Conservation (phyloP, 1,139 yeast genomes). For the Debaryomycetaceae sp. region DNA sequence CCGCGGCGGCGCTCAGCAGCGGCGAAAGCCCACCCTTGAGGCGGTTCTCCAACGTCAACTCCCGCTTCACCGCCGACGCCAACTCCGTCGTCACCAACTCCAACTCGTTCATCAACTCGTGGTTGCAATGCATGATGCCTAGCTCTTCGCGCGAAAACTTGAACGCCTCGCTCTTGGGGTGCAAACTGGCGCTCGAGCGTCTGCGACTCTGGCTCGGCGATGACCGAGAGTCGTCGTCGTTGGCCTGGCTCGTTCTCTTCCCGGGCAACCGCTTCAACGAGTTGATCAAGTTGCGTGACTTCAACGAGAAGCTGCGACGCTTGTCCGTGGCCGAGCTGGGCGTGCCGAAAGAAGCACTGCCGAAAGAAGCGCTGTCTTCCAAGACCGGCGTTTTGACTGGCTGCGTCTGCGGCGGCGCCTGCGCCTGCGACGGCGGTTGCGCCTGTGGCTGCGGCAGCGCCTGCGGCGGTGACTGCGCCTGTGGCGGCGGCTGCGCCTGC, state of each 20-base stretch:
- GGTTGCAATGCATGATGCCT: conserved; percentile 57
- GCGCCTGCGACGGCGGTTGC: background rate
- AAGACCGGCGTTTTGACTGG: conserved; percentile 7
- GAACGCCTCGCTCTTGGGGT: conserved; percentile 11
- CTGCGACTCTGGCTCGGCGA: too few species aligned
- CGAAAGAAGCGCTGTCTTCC: conserved; percentile 6
- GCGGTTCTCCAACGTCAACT: conserved; percentile 50
- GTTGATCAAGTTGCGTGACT: conserved; percentile 7
- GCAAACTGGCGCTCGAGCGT: conserved; percentile 5
- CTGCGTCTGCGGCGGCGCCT: background rate
- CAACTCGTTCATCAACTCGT: conserved; percentile 55
- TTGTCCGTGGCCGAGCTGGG: conserved; percentile 3
- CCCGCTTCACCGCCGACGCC: conserved; percentile 67
- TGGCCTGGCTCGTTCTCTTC: conserved; percentile 1
- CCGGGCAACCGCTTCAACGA: conserved; percentile 7
- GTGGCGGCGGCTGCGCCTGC: background rate
- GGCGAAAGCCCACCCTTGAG: conserved; percentile 19
- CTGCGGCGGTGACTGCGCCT: background rate
- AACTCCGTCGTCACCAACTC: conserved; percentile 67
- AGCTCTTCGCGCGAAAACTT: conserved; percentile 55
- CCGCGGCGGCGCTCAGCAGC: conserved; percentile 14
- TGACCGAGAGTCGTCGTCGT: too few species aligned
- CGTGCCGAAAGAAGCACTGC: conserved; percentile 2
- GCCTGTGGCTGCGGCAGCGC: background rate
- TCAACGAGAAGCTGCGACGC: conserved; percentile 8